Conservation (phyloP, 73 alveolate species). For the Stentor coeruleus region DNA sequence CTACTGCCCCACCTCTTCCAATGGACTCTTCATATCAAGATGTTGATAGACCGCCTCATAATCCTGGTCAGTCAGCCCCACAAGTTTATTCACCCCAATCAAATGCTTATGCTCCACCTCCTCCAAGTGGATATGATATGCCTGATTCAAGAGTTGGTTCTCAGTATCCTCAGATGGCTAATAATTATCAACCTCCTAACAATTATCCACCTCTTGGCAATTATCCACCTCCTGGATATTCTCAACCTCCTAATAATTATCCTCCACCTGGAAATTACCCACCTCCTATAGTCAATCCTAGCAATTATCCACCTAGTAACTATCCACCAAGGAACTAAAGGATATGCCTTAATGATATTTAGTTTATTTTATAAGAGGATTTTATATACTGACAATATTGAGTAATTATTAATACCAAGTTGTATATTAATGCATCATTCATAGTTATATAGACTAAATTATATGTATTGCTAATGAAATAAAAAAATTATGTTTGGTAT, state of each 20-base stretch:
- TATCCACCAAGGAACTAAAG: no score
- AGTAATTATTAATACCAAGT: no score
- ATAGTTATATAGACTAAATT: no score
- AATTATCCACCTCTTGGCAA: neutral
- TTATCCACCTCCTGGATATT: neutral
- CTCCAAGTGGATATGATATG: neutral
- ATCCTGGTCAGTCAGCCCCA: neutral
- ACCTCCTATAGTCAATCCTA: neutral
- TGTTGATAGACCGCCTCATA: neutral
- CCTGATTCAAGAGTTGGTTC: neutral
- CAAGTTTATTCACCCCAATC: neutral
- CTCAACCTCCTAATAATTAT: slow-evolving; percentile 15
- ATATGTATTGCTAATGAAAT: no score
- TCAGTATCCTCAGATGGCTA: neutral
- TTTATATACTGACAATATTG: no score
- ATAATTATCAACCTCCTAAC: neutral
- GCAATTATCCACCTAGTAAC: neutral
- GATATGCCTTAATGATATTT: no score
- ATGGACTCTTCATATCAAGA: neutral
- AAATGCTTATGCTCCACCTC: neutral
- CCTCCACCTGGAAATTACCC: neutral
- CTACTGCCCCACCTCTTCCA: neutral
- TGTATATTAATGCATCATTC: no score
- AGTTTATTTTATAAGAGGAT: no score
- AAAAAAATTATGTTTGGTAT: no score